Evolutionary conservation across 2,329 filamentous ascomycete genomes (phyloP).

Genomic region (Berkeleyomyces rouxiae): DNA sequence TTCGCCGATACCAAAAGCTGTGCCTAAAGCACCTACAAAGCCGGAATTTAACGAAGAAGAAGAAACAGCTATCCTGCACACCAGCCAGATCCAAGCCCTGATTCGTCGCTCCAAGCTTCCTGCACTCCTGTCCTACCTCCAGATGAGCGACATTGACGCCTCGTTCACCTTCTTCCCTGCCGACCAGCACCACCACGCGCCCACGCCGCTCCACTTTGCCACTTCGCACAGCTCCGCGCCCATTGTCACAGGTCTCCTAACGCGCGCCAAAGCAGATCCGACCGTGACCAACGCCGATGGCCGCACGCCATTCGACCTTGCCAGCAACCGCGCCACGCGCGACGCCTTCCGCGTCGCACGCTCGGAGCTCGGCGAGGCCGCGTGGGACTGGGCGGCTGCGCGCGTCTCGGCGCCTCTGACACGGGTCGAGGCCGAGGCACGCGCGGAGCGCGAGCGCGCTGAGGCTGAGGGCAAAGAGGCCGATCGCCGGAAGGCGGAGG

Average conservation of each 20-base stretch:
- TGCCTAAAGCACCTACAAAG: slow-evolving; percentile 35
- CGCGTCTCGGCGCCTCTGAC: slow-evolving; percentile 56
- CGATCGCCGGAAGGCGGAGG: slow-evolving; percentile 55
- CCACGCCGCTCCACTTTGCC: slow-evolving; percentile 73
- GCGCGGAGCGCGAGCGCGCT: slow-evolving; percentile 52
- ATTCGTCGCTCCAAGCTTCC: slow-evolving; percentile 83
- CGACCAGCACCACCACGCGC: slow-evolving; percentile 60
- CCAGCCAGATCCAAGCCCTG: slow-evolving; percentile 72
- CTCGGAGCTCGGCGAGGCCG: slow-evolving; percentile 57
- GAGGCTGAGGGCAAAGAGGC: slow-evolving; percentile 53
- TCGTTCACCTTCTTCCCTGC: slow-evolving; percentile 61
- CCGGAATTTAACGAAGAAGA: slow-evolving; percentile 67
- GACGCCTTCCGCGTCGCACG: slow-evolving; percentile 86
- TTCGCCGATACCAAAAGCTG: slow-evolving; percentile 20
- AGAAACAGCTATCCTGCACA: slow-evolving; percentile 67
- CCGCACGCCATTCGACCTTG: slow-evolving; percentile 74
- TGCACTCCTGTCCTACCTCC: slow-evolving; percentile 68
- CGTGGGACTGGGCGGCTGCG: slow-evolving; percentile 64
- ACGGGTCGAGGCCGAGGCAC: slow-evolving; percentile 51
- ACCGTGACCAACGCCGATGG: slow-evolving; percentile 53
- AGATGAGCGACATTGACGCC: slow-evolving; percentile 52
- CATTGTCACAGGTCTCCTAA: slow-evolving; percentile 60
- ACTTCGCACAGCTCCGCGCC: slow-evolving; percentile 64
- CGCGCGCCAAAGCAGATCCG: slow-evolving; percentile 61
- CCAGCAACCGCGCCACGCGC: slow-evolving; percentile 68